phyloP scores from a whole-genome alignment of 371 early-diverging fungal species.

The Nematocida displodere region DNA sequence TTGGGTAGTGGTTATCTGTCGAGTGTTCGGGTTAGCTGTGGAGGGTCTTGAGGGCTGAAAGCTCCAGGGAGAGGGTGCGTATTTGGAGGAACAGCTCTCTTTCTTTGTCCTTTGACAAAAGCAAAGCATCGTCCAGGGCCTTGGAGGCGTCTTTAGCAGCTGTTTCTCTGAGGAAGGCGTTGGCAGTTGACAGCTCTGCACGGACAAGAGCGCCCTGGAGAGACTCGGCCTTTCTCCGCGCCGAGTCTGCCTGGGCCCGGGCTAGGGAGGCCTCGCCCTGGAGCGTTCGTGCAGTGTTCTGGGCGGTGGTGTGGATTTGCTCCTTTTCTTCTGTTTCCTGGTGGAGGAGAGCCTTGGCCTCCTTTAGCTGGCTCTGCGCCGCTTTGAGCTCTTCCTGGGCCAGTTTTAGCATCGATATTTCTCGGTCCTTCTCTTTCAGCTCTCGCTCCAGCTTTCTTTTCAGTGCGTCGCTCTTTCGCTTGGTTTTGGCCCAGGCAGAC shows the following conservation, averaged over 20 bases:
- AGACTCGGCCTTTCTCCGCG: neutral
- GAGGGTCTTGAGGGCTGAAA: too few relatives aligned
- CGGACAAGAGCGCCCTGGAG: neutral
- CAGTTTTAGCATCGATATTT: neutral
- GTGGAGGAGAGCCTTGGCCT: neutral
- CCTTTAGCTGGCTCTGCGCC: neutral
- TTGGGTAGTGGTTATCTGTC: too few relatives aligned
- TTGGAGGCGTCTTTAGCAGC: neutral
- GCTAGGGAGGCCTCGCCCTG: neutral
- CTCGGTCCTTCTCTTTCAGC: constrained; percentile 26
- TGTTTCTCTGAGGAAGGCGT: neutral
- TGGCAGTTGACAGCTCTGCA: neutral
- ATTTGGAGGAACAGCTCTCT: constrained; percentile 8
- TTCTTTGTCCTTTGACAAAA: neutral
- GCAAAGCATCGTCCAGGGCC: neutral
- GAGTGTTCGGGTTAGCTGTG: too few relatives aligned
- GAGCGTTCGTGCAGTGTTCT: neutral
- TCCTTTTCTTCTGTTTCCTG: neutral
- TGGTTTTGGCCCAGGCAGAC: neutral
- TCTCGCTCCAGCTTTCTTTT: constrained; percentile 44
- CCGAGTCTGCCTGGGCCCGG: neutral
- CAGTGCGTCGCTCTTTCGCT: constrained; percentile 3
- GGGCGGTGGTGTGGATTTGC: neutral
- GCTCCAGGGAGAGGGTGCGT: neutral
- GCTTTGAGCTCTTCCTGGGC: neutral